Evolutionary conservation across 306 rosid genomes (phyloP).

Genomic region (Lathyrus sativus): DNA sequence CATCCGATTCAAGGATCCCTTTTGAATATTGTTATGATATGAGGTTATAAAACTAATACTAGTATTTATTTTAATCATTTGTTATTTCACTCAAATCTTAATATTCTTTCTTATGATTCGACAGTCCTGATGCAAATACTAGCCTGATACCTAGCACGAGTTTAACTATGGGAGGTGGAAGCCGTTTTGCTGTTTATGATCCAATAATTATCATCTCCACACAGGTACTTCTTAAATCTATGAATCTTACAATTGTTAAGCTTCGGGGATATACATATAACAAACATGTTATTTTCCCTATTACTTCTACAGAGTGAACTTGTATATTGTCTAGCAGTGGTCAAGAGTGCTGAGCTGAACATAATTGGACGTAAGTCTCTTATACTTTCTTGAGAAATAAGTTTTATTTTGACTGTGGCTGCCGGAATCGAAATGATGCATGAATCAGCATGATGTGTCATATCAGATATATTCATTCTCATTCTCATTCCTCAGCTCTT

Average conservation of each 20-base stretch:
- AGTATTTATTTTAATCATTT: slow-evolving; percentile 3
- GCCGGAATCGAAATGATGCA: neutral
- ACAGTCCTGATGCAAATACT: slow-evolving; percentile 76
- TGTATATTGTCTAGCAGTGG: slow-evolving; percentile 85
- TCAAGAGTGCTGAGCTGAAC: slow-evolving; percentile 73
- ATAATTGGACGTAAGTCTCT: slow-evolving; percentile 87
- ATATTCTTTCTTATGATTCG: slow-evolving; percentile 38
- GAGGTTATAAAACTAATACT: slow-evolving; percentile 58
- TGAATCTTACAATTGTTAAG: slow-evolving; percentile 25
- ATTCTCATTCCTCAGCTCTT: slow-evolving; percentile 27
- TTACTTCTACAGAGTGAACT: slow-evolving; percentile 63
- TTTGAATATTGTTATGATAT: slow-evolving; percentile 87
- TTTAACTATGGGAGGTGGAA: slow-evolving; percentile 83
- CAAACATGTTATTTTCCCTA: slow-evolving; percentile 37
- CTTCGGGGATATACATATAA: slow-evolving; percentile 19
- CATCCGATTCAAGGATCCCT: slow-evolving; percentile 75
- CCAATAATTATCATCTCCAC: slow-evolving; percentile 79
- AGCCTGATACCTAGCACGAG: slow-evolving; percentile 71
- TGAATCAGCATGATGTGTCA: slow-evolving; percentile 11
- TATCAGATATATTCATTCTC: slow-evolving; percentile 25
- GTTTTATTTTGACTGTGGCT: neutral
- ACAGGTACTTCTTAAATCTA: slow-evolving; percentile 47
- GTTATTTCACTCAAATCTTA: slow-evolving; percentile 33
- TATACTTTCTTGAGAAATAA: slow-evolving; percentile 16
- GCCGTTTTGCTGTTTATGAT: slow-evolving; percentile 70